Evolutionary conservation across 1,139 yeast species (phyloP).

Genomic region (Citeromyces hawaiiensis): DNA sequence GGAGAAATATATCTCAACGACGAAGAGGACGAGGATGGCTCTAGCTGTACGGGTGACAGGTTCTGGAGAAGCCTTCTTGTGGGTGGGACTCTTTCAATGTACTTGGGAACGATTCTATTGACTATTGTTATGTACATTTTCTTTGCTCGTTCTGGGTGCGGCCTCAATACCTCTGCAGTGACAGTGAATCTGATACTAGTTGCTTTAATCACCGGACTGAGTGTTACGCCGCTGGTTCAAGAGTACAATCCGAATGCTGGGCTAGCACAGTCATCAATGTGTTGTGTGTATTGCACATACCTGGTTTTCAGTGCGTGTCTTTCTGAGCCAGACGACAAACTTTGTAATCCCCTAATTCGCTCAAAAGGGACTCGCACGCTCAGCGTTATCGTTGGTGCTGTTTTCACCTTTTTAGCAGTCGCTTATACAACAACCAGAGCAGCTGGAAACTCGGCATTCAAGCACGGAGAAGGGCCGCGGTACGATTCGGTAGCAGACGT

Average conservation of each 20-base stretch:
- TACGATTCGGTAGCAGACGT: constrained; percentile 17
- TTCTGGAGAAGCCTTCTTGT: constrained; percentile 76
- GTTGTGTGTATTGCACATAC: constrained; percentile 85
- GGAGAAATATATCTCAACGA: constrained; percentile 38
- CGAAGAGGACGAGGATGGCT: constrained; percentile 11
- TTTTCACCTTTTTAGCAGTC: constrained; percentile 87
- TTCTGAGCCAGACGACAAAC: constrained; percentile 88
- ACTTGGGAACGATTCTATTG: constrained; percentile 55
- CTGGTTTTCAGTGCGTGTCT: constrained; percentile 89
- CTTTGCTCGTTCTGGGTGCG: constrained; percentile 77
- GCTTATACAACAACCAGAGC: constrained; percentile 98
- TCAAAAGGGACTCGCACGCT: constrained; percentile 86
- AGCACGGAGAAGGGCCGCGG: constrained; percentile 15
- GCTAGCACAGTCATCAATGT: constrained; percentile 94
- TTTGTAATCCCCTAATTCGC: constrained; percentile 84
- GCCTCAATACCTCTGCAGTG: constrained; percentile 84
- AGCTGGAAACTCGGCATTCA: constrained; percentile 67
- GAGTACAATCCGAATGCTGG: constrained; percentile 94
- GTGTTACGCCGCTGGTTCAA: constrained; percentile 76
- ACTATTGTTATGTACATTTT: constrained; percentile 71
- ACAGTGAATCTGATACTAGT: constrained; percentile 60
- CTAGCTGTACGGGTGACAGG: constrained; percentile 26
- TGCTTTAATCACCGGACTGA: constrained; percentile 49
- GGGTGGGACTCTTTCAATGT: constrained; percentile 84
- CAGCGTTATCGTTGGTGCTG: constrained; percentile 79